These are phyloP conservation scores for Geotrichum reessii DNA, from an alignment of 1,139 yeast species.

Conservation along the genomic window DNA sequence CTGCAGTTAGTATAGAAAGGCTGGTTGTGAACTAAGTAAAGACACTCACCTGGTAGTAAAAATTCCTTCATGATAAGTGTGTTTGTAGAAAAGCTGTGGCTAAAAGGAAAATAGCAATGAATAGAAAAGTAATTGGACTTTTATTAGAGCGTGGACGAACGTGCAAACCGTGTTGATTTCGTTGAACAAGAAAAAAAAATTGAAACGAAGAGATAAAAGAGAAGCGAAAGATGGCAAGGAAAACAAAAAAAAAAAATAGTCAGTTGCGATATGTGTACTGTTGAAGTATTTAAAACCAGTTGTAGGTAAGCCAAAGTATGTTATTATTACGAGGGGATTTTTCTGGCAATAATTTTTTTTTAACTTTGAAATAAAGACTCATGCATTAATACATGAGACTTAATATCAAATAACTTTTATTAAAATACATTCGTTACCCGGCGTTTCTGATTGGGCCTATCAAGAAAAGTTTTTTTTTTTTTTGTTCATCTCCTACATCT, in stretches of 20 bases:
- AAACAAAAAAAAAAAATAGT: background rate
- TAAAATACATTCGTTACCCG: background rate
- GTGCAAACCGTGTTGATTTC: background rate
- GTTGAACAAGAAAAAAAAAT: background rate
- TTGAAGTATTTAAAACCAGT: background rate
- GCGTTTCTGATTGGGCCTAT: background rate
- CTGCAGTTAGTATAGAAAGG: background rate
- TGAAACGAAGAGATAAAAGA: too few relatives aligned
- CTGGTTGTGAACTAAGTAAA: background rate
- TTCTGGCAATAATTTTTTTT: background rate
- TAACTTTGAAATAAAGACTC: background rate
- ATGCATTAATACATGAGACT: background rate
- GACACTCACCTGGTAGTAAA: conserved; percentile 19
- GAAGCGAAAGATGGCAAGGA: background rate
- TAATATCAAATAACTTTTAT: too few relatives aligned
- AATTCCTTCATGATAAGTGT: conserved; percentile 13
- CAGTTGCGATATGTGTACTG: background rate
- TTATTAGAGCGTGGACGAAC: background rate
- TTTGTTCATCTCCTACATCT: background rate
- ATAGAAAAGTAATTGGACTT: background rate
- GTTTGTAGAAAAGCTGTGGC: background rate
- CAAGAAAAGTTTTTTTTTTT: background rate
- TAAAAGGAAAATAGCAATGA: background rate
- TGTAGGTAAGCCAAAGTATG: too few relatives aligned
- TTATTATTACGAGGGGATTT: too few relatives aligned